phyloP scores from a whole-genome alignment of 371 early-diverging fungal species.

The Apophysomyces elegans region DNA sequence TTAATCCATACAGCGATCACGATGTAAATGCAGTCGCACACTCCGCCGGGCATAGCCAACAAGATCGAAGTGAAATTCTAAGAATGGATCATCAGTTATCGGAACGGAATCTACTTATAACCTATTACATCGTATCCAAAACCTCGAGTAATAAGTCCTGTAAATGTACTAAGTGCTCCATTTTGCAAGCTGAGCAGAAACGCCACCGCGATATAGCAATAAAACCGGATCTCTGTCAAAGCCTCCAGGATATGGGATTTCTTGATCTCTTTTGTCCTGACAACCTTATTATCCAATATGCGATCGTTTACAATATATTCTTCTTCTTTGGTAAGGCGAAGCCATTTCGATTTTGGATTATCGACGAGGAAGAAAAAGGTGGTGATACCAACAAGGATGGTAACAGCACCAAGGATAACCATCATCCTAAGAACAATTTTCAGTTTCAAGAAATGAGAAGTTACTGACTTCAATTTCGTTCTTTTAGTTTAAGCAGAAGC shows the following conservation, averaged over 20 bases:
- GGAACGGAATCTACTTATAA: neutral
- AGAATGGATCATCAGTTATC: neutral
- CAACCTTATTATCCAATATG: slow-evolving; percentile 35
- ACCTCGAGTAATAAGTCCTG: slow-evolving; percentile 38
- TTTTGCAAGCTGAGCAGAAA: slow-evolving; percentile 43
- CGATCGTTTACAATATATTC: slow-evolving; percentile 29
- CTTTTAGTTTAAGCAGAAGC: too few species aligned
- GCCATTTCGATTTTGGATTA: slow-evolving; percentile 22
- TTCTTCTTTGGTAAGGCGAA: slow-evolving; percentile 26
- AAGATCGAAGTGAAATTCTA: slow-evolving; percentile 21
- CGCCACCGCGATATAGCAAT: slow-evolving; percentile 30
- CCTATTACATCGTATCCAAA: slow-evolving; percentile 43
- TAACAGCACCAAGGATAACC: slow-evolving; percentile 22
- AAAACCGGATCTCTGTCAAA: slow-evolving; percentile 30
- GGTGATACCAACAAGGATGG: slow-evolving; percentile 23
- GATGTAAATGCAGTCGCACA: slow-evolving; percentile 29
- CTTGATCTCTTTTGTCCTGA: slow-evolving; percentile 31
- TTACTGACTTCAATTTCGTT: too few species aligned
- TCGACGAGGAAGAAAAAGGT: slow-evolving; percentile 21
- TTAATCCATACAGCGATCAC: slow-evolving; percentile 24
- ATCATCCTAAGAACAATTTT: neutral
- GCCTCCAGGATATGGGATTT: slow-evolving; percentile 35
- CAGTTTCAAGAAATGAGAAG: too few species aligned
- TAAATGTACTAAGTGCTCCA: slow-evolving; percentile 40
- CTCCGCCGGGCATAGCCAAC: slow-evolving; percentile 33